Percentiles rank a stretch among this genome's conserved stretches.
Evolutionary conservation across 352 stramenopile species (phyloP).

Genomic region (Halophytophthora batemanensis): DNA sequence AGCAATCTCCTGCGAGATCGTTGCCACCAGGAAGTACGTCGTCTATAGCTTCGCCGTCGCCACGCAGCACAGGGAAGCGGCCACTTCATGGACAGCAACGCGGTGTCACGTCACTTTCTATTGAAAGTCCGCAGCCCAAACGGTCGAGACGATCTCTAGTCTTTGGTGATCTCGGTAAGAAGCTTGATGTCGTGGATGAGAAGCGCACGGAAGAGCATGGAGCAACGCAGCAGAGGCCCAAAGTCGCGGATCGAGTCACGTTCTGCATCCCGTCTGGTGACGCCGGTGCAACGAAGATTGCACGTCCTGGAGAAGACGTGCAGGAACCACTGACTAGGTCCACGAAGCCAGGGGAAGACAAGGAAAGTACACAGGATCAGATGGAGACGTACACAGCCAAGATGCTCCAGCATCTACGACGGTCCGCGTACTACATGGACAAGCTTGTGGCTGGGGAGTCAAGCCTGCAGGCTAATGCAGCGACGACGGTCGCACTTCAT

Average conservation of each 20-base stretch:
- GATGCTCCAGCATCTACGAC: conserved; percentile 57
- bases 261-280: conserved; percentile 44
- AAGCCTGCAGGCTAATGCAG: conserved; percentile 32
- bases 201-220: conserved; percentile 13
- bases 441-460: conserved; percentile 43
- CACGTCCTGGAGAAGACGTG: conserved; percentile 51
- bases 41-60: conserved; percentile 28
- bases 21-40: conserved; percentile 14
- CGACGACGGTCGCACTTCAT: conserved; percentile 27
- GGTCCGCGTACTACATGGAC: conserved; percentile 59
- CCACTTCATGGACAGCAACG: conserved; percentile 6
- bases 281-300: conserved; percentile 36
- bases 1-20: conserved; percentile 12
- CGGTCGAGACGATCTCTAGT: conserved; percentile 39
- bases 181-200: conserved; percentile 17
- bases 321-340: conserved; percentile 24
- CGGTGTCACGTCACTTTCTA: conserved; percentile 15
- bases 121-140: conserved; percentile 43
- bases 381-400: conserved; percentile 49
- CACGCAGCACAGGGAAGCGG: conserved; percentile 34
- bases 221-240: conserved; percentile 19
- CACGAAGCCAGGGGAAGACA: conserved; percentile 18
- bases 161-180: conserved; percentile 22
- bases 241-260: conserved; percentile 49
- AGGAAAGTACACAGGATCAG: conserved; percentile 37